A percentile compares a stretch with the other conserved stretches of the same genome.
These are phyloP conservation scores for Blastobotrys parvus DNA, from an alignment of 805 yeast genomes.

Conservation along the genomic window DNA sequence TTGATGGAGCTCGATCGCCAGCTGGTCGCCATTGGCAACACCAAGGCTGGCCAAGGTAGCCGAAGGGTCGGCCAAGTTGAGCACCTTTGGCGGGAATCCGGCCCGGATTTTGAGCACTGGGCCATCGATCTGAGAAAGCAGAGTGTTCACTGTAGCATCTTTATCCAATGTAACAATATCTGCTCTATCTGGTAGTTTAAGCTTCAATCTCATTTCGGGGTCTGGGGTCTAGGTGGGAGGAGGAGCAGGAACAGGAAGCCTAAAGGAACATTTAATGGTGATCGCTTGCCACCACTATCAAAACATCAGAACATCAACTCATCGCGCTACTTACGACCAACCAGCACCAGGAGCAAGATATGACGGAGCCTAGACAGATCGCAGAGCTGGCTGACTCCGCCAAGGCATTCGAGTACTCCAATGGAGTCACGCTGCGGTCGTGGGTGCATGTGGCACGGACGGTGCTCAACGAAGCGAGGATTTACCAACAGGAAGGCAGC, in stretches of 20 bases:
- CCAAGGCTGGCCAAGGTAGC: constrained; percentile 30
- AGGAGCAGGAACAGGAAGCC: no score
- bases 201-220: constrained; percentile 26
- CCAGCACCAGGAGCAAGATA: neutral
- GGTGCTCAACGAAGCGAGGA: constrained; percentile 34
- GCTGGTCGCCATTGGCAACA: constrained; percentile 51
- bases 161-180: constrained; percentile 33
- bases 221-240: neutral
- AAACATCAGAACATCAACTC: no score
- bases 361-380: constrained; percentile 15
- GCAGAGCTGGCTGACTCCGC: constrained; percentile 40
- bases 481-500: constrained; percentile 37
- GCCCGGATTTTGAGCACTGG: constrained; percentile 29
- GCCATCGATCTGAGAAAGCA: constrained; percentile 21
- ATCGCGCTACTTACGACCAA: neutral
- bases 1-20: constrained; percentile 29
- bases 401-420: constrained; percentile 44
- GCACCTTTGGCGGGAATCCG: constrained; percentile 56
- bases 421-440: constrained; percentile 39
- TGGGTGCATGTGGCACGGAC: constrained; percentile 50
- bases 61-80: constrained; percentile 27
- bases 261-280: no score
- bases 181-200: constrained; percentile 23
- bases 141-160: constrained; percentile 29
- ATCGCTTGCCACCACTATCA: no score